Evolutionary conservation across 352 stramenopile genomes (phyloP).

Genomic region (Phytophthora kernoviae): DNA sequence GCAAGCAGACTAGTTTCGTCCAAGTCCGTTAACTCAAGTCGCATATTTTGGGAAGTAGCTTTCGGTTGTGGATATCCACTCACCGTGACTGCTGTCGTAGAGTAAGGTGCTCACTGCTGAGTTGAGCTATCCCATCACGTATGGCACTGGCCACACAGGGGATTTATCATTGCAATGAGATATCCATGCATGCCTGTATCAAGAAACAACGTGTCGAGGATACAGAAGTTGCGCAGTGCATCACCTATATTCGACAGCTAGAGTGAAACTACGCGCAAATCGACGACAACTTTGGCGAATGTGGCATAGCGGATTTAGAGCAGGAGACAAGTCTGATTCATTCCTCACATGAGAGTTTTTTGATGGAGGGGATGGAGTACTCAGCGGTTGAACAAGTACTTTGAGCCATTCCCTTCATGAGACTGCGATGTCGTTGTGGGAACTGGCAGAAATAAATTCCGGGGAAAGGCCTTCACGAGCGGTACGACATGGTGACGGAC

Average conservation of each 20-base stretch:
- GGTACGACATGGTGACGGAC: conserved; percentile 9
- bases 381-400: conserved; percentile 7
- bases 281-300: conserved; percentile 4
- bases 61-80: too few relatives aligned
- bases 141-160: too few relatives aligned
- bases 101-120: too few relatives aligned
- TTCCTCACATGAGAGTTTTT: neutral
- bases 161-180: too few relatives aligned
- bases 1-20: too few relatives aligned
- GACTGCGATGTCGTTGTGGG: conserved; percentile 5
- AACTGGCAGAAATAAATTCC: neutral
- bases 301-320: neutral
- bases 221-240: neutral
- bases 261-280: conserved; percentile 4
- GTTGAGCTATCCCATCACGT: too few relatives aligned
- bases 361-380: conserved; percentile 5
- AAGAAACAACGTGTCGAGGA: neutral
- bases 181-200: too few relatives aligned
- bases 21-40: too few relatives aligned
- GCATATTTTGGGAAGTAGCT: too few relatives aligned
- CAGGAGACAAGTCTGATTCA: neutral
- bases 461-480: conserved; percentile 9
- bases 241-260: conserved; percentile 7
- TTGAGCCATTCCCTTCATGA: conserved; percentile 13
- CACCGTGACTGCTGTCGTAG: too few relatives aligned